Evolutionary conservation across 2,329 filamentous ascomycete species (phyloP).

Genomic region (Aspergillus persii): DNA sequence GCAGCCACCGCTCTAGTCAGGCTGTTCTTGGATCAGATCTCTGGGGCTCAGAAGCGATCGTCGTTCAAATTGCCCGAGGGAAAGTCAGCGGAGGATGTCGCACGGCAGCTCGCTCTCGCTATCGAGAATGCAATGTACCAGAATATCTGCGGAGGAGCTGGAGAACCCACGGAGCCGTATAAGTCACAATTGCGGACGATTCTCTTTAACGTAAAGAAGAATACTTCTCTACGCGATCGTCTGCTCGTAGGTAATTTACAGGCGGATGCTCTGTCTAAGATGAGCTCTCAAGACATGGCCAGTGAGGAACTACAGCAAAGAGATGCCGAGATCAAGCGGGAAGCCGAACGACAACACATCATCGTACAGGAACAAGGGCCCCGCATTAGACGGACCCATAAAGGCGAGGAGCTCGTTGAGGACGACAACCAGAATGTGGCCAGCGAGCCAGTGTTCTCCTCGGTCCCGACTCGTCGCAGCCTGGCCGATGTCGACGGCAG

Average conservation of each 20-base stretch:
- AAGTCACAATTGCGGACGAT: constrained; percentile 69
- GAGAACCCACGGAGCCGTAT: constrained; percentile 56
- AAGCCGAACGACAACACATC: constrained; percentile 66
- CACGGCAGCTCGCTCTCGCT: constrained; percentile 69
- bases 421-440: constrained; percentile 58
- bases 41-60: constrained; percentile 64
- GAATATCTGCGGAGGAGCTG: constrained; percentile 50
- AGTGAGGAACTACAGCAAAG: constrained; percentile 78
- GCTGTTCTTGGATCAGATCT: constrained; percentile 64
- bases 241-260: constrained; percentile 71
- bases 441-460: constrained; percentile 49
- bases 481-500: constrained; percentile 30
- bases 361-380: constrained; percentile 73
- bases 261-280: constrained; percentile 74
- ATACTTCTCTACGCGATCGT: constrained; percentile 71
- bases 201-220: constrained; percentile 84
- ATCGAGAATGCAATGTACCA: constrained; percentile 70
- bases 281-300: constrained; percentile 88
- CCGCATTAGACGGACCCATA: constrained; percentile 84
- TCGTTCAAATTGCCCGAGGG: constrained; percentile 63
- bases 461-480: constrained; percentile 46
- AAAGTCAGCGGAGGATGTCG: constrained; percentile 61
- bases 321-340: constrained; percentile 55
- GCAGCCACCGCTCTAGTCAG: constrained; percentile 70
- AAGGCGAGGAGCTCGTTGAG: constrained; percentile 88